Percentiles rank a stretch among this genome's conserved stretches.
These are phyloP conservation scores for Senna siamea DNA, from an alignment of 306 rosid genomes.

Conservation along the genomic window DNA sequence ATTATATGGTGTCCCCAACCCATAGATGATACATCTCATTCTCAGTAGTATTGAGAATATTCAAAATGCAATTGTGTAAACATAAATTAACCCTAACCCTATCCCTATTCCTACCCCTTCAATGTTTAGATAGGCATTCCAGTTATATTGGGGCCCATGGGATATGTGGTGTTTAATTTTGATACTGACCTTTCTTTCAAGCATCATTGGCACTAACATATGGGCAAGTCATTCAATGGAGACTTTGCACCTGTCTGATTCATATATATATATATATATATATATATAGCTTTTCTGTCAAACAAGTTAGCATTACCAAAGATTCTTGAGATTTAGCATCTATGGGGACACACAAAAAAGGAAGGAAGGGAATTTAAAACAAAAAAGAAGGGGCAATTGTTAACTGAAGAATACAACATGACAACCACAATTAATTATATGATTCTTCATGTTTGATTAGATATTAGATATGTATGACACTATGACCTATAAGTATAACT, in stretches of 20 bases:
- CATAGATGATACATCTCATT: constrained; percentile 41
- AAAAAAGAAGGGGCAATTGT: constrained; percentile 5
- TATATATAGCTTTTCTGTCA: constrained; percentile 21
- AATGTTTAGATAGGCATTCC: constrained; percentile 1
- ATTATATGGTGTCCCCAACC: constrained; percentile 22
- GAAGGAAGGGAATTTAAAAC: no score
- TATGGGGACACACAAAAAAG: no score
- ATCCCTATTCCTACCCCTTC: no score
- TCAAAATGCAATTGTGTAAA: neutral
- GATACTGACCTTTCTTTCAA: constrained; percentile 38
- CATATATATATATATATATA: neutral
- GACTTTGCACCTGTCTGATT: constrained; percentile 38
- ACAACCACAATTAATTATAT: constrained; percentile 29
- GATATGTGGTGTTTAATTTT: constrained; percentile 32
- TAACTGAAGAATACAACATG: constrained; percentile 22
- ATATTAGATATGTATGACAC: constrained; percentile 14
- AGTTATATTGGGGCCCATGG: constrained; percentile 27
- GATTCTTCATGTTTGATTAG: constrained; percentile 35
- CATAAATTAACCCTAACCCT: neutral
- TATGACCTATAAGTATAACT: constrained; percentile 9
- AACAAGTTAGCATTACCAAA: constrained; percentile 13
- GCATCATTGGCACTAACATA: constrained; percentile 17
- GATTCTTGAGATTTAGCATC: neutral
- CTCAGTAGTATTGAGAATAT: neutral
- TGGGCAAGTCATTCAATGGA: constrained; percentile 21